Conservation (phyloP, 2,329 filamentous ascomycete genomes). For the Fusarium camptoceras region DNA sequence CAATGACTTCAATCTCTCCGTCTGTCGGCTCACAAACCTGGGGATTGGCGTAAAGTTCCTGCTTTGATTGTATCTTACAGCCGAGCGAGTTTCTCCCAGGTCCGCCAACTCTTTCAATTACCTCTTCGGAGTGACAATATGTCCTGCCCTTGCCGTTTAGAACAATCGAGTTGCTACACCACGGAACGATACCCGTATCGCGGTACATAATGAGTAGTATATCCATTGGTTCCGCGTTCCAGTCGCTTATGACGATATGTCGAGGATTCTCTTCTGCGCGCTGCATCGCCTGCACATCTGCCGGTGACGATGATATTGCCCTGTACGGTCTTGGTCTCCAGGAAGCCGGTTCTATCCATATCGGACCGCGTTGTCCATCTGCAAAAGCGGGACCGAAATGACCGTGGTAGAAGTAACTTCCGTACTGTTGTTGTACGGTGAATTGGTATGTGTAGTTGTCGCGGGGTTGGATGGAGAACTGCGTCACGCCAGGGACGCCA, state of each 20-base stretch:
- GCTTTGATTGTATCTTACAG: not conserved
- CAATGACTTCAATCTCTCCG: not conserved
- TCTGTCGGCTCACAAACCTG: not conserved
- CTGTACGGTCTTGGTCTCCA: not conserved
- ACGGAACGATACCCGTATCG: not conserved
- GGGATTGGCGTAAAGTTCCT: not conserved
- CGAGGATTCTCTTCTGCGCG: not conserved
- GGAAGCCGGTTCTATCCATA: not conserved
- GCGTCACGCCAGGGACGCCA: constrained; percentile 2
- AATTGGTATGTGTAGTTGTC: constrained; percentile 1
- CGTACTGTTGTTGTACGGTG: not conserved
- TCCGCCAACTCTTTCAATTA: not conserved
- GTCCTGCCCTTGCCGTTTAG: not conserved
- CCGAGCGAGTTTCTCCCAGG: not conserved
- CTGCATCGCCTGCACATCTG: not conserved
- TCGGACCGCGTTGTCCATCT: not conserved
- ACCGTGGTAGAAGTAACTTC: not conserved
- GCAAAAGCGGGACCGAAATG: not conserved
- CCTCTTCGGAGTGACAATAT: not conserved
- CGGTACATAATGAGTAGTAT: not conserved
- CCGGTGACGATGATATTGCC: not conserved
- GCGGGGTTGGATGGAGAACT: not conserved
- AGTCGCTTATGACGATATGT: not conserved
- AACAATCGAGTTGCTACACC: not conserved
- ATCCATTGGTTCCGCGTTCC: not conserved